Evolutionary conservation across 176 grass and related monocot genomes (phyloP).

Genomic region (Poa pratensis): DNA sequence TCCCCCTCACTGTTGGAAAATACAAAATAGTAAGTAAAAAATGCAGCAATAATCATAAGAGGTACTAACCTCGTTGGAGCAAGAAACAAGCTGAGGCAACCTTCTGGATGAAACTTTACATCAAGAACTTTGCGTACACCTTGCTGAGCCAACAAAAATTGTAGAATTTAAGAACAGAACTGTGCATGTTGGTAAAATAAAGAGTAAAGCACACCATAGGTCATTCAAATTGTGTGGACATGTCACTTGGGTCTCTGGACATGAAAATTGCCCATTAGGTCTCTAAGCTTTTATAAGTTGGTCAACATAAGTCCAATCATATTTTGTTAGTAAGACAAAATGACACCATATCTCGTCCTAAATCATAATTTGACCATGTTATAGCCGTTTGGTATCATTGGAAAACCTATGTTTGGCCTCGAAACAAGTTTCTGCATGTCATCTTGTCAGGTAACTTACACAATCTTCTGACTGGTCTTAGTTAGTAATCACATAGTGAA

Average conservation of each 20-base stretch:
- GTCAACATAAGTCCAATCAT: conserved; percentile 19
- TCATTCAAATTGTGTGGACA: neutral
- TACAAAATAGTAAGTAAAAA: conserved; percentile 24
- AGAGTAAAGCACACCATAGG: conserved; percentile 5
- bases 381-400: neutral
- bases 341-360: neutral
- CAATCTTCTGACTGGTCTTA: neutral
- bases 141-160: conserved; percentile 67
- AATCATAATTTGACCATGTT: neutral
- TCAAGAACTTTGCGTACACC: conserved; percentile 90
- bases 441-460: conserved; percentile 14
- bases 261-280: neutral
- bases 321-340: neutral
- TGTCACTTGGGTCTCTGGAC: conserved; percentile 16
- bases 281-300: conserved; percentile 13
- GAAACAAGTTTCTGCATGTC: neutral
- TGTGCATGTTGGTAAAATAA: conserved; percentile 31
- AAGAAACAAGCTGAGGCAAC: conserved; percentile 90
- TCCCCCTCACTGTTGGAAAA: conserved; percentile 1
- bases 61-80: conserved; percentile 85
- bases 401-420: conserved; percentile 2
- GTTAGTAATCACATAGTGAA: neutral
- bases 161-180: conserved; percentile 26
- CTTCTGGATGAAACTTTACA: conserved; percentile 97
- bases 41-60: conserved; percentile 18